Base-by-base conservation (phyloP, 78 protist genomes). In the Mantamonas sphyraenae region DNA sequence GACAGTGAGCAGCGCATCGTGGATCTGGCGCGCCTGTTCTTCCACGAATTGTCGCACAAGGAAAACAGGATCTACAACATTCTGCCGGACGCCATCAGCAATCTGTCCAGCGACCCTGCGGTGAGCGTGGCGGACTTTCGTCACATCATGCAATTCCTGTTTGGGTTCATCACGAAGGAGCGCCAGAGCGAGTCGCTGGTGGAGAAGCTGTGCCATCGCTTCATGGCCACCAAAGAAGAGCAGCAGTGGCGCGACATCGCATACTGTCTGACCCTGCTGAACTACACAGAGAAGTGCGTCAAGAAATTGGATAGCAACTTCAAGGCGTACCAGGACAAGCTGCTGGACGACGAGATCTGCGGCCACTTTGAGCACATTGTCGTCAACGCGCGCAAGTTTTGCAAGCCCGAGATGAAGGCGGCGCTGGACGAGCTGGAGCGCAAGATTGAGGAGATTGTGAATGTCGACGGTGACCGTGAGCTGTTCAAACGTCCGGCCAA, bases 31-130 rank as follows among this genome's bases (percentile, higher is more conserved):
- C 43, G 26, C 22, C 5, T 67, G 50, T 86, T 91, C 83, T 86
- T 86, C 77, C 0, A 14, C 39, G 92, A 88, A 58, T 35, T 80
- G 24, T 20, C 73, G 22, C 0, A 3, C 30, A 77, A 74, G 56
- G 85, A 71, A 34, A 89, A 78, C 30, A 37, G 76, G 17, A 57
- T 93, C 55, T 92, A 93, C 83, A 93, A 91, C 78, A 39, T 81
- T 22, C 77, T 93, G 37, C 96, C 97, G 7, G 97, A 92, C 66
- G 38, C 82, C n/a, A 68, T 93, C 63, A 63, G 90, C 43, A 39
- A 37, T 12, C 56, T 90, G 28, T 47, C 82, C 26, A 10, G 28
- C 26, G 47, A 74, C 35, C 55, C 10, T 37, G 24, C 30, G 30
- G 16, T 42, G 31, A 5, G 4, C 35, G 53, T 8, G 26, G 77